A percentile compares a stretch with the other conserved stretches of the same genome.
These are phyloP conservation scores for Sisymbrium altissimum DNA, from an alignment of 345 rosid species.

Conservation along the genomic window DNA sequence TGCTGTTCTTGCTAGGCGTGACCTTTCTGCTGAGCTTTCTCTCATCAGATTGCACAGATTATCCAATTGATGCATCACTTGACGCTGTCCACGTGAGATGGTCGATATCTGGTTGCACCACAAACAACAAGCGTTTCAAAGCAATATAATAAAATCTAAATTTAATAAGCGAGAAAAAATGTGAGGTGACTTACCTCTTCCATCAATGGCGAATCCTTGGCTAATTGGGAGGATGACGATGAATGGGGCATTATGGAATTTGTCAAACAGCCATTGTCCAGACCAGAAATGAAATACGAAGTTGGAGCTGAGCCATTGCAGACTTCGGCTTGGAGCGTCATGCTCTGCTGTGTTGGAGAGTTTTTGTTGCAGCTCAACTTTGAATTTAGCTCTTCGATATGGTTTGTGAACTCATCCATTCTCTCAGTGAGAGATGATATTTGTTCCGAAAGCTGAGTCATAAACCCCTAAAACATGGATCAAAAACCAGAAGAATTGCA, in stretches of 20 bases:
- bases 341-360: conserved; percentile 63
- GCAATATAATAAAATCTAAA: neutral
- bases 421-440: conserved; percentile 80
- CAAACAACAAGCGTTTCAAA: conserved; percentile 13
- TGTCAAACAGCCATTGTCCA: conserved; percentile 72
- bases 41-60: conserved; percentile 56
- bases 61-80: conserved; percentile 70
- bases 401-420: conserved; percentile 85
- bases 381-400: conserved; percentile 72
- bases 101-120: conserved; percentile 51
- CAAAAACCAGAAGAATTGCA: conserved; percentile 10
- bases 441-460: conserved; percentile 88
- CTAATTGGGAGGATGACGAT: conserved; percentile 71
- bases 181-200: conserved; percentile 62
- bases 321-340: conserved; percentile 58
- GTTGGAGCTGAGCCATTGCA: conserved; percentile 86
- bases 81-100: conserved; percentile 68
- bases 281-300: conserved; percentile 72
- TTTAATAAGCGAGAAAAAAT: neutral
- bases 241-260: conserved; percentile 69
- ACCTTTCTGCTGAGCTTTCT: conserved; percentile 45
- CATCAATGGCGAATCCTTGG: conserved; percentile 70
- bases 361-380: conserved; percentile 50
- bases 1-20: conserved; percentile 37
- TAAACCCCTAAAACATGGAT: conserved; percentile 44